Evolutionary conservation across 2,329 filamentous ascomycete genomes (phyloP).

Genomic region (Chaetoscypha palmicola): DNA sequence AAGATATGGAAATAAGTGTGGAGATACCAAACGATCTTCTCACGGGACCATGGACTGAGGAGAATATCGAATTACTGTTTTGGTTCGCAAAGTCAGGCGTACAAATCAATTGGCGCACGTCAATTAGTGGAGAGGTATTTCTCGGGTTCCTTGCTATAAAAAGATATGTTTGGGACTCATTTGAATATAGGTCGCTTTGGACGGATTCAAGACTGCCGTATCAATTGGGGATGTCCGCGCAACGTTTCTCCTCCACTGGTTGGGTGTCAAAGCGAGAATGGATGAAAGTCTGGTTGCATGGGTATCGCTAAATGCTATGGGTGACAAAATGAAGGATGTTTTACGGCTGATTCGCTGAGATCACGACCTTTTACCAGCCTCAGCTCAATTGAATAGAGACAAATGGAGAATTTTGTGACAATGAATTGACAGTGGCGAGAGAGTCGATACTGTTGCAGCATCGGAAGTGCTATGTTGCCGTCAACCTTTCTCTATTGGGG

Average conservation of each 20-base stretch:
- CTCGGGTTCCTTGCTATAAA: no score
- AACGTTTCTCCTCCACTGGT: conserved; percentile 18
- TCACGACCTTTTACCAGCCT: no score
- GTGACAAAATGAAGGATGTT: no score
- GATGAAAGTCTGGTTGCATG: conserved; percentile 14
- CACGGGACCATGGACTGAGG: conserved; percentile 27
- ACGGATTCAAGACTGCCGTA: conserved; percentile 23
- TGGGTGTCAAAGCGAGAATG: conserved; percentile 14
- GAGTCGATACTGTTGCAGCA: no score
- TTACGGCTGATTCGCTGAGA: no score
- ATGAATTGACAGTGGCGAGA: no score
- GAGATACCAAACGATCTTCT: conserved; percentile 29
- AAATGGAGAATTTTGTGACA: no score
- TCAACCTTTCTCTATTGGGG: no score
- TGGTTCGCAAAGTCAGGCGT: conserved; percentile 27
- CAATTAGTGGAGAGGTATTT: conserved; percentile 28
- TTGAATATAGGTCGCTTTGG: conserved; percentile 16
- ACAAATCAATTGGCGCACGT: conserved; percentile 21
- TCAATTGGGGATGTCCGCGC: conserved; percentile 15
- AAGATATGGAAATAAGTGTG: conserved; percentile 13
- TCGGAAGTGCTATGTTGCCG: no score
- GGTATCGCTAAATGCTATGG: conserved; percentile 18
- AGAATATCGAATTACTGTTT: conserved; percentile 22
- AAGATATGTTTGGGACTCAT: conserved; percentile 4
- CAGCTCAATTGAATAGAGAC: no score